Percentiles rank a stretch among this genome's conserved stretches.
Conservation (phyloP, 768 basidiomycete species). For the Lentinula sp. region DNA sequence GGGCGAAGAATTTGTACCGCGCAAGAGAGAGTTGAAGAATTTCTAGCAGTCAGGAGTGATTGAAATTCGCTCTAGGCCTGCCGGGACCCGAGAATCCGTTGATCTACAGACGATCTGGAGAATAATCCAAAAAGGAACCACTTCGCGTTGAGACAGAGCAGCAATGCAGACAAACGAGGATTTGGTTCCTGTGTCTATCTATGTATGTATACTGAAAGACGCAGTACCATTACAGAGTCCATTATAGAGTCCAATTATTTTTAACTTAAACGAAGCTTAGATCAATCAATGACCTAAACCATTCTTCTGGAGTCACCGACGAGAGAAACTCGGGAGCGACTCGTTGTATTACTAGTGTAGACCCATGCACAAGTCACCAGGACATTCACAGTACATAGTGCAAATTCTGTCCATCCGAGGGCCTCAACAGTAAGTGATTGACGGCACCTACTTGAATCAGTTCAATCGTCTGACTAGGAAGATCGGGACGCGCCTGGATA, state of each 20-base stretch:
- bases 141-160: not conserved
- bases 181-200: too few relatives aligned
- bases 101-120: not conserved
- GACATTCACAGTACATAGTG: constrained; percentile 51
- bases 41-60: not conserved
- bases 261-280: too few relatives aligned
- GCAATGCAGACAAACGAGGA: not conserved
- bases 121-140: not conserved
- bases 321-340: constrained; percentile 10
- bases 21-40: not conserved
- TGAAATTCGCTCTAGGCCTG: not conserved
- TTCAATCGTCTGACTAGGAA: constrained; percentile 12
- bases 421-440: constrained; percentile 71
- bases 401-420: constrained; percentile 72
- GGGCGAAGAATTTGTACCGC: not conserved
- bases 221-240: too few relatives aligned
- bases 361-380: constrained; percentile 50
- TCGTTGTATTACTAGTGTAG: constrained; percentile 22
- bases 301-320: constrained; percentile 31
- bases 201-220: too few relatives aligned
- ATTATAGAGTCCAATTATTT: too few relatives aligned
- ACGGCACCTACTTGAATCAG: constrained; percentile 43
- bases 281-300: constrained; percentile 16
- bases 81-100: not conserved
- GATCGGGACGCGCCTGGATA: constrained; percentile 41